A percentile compares a stretch with the other conserved stretches of the same genome.
Conservation (phyloP, 2,329 filamentous ascomycete species). For the Fusarium albidum region DNA sequence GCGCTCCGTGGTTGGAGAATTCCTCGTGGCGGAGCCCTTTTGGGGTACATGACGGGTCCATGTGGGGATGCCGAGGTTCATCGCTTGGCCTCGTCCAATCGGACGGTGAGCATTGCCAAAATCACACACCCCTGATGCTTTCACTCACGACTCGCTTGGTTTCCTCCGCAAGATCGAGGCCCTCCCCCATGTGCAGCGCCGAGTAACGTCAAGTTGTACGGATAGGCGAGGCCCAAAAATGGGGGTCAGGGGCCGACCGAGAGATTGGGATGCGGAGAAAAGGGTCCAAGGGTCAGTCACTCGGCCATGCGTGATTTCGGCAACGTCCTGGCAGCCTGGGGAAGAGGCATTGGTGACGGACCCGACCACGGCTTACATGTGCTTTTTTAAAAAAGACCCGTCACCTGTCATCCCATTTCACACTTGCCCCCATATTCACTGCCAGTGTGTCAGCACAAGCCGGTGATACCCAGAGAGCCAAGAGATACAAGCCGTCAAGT, state of each 20-base stretch:
- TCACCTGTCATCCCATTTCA: too few species aligned
- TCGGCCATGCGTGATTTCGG: background rate
- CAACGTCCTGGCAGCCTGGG: background rate
- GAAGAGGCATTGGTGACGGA: background rate
- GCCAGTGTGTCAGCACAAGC: too few species aligned
- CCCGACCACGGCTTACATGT: background rate
- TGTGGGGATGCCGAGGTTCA: conserved; percentile 39
- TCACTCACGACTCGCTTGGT: conserved; percentile 11
- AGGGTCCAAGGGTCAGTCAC: conserved; percentile 1
- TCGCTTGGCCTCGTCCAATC: conserved; percentile 30
- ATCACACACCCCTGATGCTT: conserved; percentile 23
- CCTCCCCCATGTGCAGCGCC: background rate
- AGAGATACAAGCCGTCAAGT: too few species aligned
- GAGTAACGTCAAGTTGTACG: too few species aligned
- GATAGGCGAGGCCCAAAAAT: background rate
- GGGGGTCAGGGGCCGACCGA: conserved; percentile 12
- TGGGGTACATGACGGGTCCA: conserved; percentile 24
- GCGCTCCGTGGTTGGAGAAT: background rate
- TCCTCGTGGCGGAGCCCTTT: conserved; percentile 11
- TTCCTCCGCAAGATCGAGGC: conserved; percentile 2
- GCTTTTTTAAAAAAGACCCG: background rate
- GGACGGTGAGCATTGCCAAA: conserved; percentile 36
- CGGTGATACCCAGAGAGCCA: too few species aligned
- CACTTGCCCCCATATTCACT: too few species aligned
- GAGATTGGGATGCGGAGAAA: conserved; percentile 28